These are phyloP conservation scores for Nitzschia sp. DNA, from an alignment of 108 stramenopile species.

Conservation along the genomic window DNA sequence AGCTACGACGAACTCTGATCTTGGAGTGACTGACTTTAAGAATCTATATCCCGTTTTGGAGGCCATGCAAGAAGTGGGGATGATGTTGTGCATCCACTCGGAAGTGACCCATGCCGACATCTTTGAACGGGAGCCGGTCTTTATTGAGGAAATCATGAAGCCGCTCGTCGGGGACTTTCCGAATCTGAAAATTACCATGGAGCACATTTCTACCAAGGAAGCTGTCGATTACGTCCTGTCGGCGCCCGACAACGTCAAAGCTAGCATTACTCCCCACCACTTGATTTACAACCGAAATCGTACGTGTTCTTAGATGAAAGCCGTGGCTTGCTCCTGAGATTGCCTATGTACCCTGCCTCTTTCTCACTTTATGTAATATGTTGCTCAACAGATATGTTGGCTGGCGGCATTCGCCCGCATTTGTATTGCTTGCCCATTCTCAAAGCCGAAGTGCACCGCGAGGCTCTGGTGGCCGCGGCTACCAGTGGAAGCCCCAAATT, in stretches of 20 bases:
- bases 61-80: slow-evolving; percentile 89
- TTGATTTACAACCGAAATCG: slow-evolving; percentile 98
- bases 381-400: slow-evolving; percentile 63
- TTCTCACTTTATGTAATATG: no score
- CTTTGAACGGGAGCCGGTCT: slow-evolving; percentile 95
- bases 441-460: slow-evolving; percentile 95
- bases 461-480: slow-evolving; percentile 88
- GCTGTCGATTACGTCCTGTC: slow-evolving; percentile 91
- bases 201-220: slow-evolving; percentile 91
- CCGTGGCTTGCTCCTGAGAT: no score
- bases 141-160: slow-evolving; percentile 92
- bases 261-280: slow-evolving; percentile 98
- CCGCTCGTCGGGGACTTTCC: slow-evolving; percentile 88
- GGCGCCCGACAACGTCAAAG: slow-evolving; percentile 87
- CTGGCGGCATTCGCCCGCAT: slow-evolving; percentile 96
- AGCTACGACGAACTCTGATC: slow-evolving; percentile 97
- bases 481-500: slow-evolving; percentile 91
- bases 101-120: slow-evolving; percentile 96
- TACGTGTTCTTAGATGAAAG: slow-evolving; percentile 55
- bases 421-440: slow-evolving; percentile 99
- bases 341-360: no score
- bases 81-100: slow-evolving; percentile 97
- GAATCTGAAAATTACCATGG: slow-evolving; percentile 95
- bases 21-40: slow-evolving; percentile 92
- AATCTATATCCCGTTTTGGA: slow-evolving; percentile 83